Base-by-base conservation (phyloP, 129 eudicot genomes). In the Lactuca saligna region DNA sequence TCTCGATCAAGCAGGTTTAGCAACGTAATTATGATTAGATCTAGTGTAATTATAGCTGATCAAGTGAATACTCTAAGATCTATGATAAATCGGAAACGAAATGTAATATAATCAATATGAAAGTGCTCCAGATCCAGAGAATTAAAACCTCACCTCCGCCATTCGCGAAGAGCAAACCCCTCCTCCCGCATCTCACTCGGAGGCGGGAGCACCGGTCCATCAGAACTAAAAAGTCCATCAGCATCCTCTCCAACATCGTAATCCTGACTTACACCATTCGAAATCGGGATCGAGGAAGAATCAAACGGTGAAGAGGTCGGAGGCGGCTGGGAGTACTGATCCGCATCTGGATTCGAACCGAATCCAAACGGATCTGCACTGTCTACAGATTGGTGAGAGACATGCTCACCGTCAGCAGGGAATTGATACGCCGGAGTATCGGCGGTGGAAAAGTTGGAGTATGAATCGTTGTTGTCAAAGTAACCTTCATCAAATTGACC, bases 161-260 rank as follows among this genome's bases (percentile, higher is more conserved):
- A 93, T 66, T 87, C 95, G n/a, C 95, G 95, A 79, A 92, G 91
- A 42, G 98, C 98, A 57, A 57, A 85, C 0, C 96, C 98, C 71
- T 86, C 98, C 56, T 86, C 95, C 0, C 79, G 78, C 96, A 92
- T 88, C 73, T 88, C 91, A 58, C 70, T 77, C 0, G 96, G 96
- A 65, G 96, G 91, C 5, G 98, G 98, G 33, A 92, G 95, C 73
- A 93, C 77, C 25, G 97, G 95, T 9, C 99, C 99, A 75, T 89
- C 99, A 14, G 90, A 81, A 66, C 73, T 75, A 69, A 93, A 93
- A 4, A 89, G 41, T 41, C 92, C 96, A 7, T 89, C 98, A 5
- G 83, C 63, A 58, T 84, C 91, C 15, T 57, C 85, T 32, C 75
- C 89, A 4, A 74, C 42, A 61, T 75, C 87, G 49, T 81, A 93